Conservation (phyloP, 345 rosid genomes). For the Aquilaria yunnanensis region DNA sequence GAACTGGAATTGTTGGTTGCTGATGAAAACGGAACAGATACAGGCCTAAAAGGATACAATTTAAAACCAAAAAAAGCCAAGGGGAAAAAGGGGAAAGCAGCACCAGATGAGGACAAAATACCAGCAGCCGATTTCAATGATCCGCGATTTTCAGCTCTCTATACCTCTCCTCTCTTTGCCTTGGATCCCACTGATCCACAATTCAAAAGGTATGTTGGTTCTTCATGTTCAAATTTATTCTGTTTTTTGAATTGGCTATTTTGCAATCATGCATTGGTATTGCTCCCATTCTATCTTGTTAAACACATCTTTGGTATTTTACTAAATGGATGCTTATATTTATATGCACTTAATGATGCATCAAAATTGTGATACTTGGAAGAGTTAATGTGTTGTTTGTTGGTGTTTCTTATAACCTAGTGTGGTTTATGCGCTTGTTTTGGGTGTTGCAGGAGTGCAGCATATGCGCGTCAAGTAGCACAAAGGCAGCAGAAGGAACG, state of each 20-base stretch:
- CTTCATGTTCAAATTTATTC: not conserved
- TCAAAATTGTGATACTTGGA: not conserved
- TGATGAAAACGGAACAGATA: conserved; percentile 56
- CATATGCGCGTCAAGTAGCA: conserved; percentile 61
- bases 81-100: conserved; percentile 48
- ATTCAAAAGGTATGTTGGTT: conserved; percentile 61
- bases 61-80: conserved; percentile 52
- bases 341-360: no score
- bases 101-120: conserved; percentile 52
- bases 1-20: conserved; percentile 83
- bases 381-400: not conserved
- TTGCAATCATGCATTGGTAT: no score
- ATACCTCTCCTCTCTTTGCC: conserved; percentile 55
- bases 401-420: not conserved
- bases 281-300: not conserved
- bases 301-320: not conserved
- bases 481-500: conserved; percentile 39
- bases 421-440: conserved; percentile 13
- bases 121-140: conserved; percentile 54
- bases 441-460: conserved; percentile 68
- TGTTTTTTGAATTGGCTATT: not conserved
- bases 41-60: conserved; percentile 74
- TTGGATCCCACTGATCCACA: conserved; percentile 96
- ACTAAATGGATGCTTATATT: not conserved
- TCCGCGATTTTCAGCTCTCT: conserved; percentile 61